phyloP scores from a whole-genome alignment of 257 asterid genomes.

The Schizonepeta tenuifolia region DNA sequence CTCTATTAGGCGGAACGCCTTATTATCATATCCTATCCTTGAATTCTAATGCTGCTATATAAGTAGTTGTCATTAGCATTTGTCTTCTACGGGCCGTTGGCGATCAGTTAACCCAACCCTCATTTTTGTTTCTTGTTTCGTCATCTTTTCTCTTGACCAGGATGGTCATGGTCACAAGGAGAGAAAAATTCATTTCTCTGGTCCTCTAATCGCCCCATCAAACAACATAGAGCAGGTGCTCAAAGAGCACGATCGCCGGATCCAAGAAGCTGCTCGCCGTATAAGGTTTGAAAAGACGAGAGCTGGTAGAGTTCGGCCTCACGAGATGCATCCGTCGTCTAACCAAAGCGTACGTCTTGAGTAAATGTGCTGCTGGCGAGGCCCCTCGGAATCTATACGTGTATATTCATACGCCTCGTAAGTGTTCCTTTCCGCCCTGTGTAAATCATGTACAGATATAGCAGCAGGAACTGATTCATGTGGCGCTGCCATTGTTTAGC shows the following conservation, averaged over 20 bases:
- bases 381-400: conserved; percentile 7
- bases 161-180: conserved; percentile 52
- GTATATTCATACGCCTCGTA: background rate
- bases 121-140: background rate
- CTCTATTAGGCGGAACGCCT: background rate
- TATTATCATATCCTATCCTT: background rate
- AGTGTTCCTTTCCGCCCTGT: background rate
- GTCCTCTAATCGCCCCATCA: conserved; percentile 68
- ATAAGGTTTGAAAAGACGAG: conserved; percentile 62
- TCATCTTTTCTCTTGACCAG: conserved; percentile 27
- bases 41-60: no score
- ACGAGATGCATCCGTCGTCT: conserved; percentile 34
- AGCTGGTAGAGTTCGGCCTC: conserved; percentile 48
- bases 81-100: background rate
- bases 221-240: conserved; percentile 82
- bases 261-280: conserved; percentile 82
- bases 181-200: conserved; percentile 66
- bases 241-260: conserved; percentile 82
- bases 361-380: conserved; percentile 25
- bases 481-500: conserved; percentile 5
- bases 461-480: conserved; percentile 2
- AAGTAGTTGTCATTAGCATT: background rate
- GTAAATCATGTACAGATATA: conserved; percentile 32
- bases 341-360: conserved; percentile 35
- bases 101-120: conserved; percentile 6